Evolutionary conservation across 75 land plant species (phyloP), one percentile per base, ranked within the genome.

Genomic region (Azolla pinnata): DNA sequence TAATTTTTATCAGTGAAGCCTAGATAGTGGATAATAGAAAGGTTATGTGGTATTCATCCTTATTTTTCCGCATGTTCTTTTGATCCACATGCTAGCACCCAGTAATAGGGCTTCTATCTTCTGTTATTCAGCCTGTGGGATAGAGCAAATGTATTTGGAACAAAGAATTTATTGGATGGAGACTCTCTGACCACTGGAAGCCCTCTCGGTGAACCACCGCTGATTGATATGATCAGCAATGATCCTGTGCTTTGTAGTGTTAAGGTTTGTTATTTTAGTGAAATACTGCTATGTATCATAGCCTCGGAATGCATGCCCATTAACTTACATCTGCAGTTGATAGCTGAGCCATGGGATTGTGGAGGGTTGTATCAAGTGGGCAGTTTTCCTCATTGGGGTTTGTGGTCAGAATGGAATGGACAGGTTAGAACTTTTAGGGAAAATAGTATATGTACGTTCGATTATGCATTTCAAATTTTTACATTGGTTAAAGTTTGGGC

Each of bases 331-430:
- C 42, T 47, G 1, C 75, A 92, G 98, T 83, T 93, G 31, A 79
- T 93, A 31, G 98, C 98, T 50, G 98, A 93, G 67, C 95, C 98
- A 53, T 93, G 98, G 98, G 98, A 93, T 70, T 64, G 75, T 29
- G 98, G 96, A 19, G 98, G 98, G 54, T 85, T 93, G n/a, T 89
- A 89, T 67, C 98, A 93, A 89, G 96, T 93, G 62, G 98, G 98
- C 16, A 72, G 48, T 23, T 93, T 93, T 64, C 98, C 98, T 21
- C 98, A 86, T 54, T 89, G 90, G 87, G 86, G 90, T 51, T 54
- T 86, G 28, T 93, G 98, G 98, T 93, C 96, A 46, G 98, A 93
- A 72, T 93, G 98, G 98, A 93, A 93, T 70, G 98, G 98, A 57
- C 79, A 89, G 90, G 97, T 83, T 34, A 29, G 66, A 64, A 2